Evolutionary conservation across 805 yeast species (phyloP).

Genomic region (Helenozyma baotianmanensis): DNA sequence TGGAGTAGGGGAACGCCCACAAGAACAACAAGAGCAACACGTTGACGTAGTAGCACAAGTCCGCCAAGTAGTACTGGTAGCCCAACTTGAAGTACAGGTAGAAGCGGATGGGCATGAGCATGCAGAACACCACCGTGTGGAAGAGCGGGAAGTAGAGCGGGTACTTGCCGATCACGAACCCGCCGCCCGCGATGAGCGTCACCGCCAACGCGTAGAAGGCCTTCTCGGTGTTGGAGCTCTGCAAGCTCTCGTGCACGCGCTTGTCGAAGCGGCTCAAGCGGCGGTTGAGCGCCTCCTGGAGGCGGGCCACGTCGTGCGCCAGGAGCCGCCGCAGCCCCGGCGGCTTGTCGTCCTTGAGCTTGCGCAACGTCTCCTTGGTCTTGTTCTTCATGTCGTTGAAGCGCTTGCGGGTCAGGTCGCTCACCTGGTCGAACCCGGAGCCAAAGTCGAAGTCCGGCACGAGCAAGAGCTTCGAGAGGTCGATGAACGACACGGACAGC

Average conservation of each 20-base stretch:
- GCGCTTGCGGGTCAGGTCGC: constrained; percentile 32
- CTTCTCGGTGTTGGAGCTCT: constrained; percentile 54
- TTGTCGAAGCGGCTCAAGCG: constrained; percentile 32
- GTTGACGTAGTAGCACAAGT: constrained; percentile 89
- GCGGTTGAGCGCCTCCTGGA: constrained; percentile 29
- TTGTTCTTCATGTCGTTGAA: constrained; percentile 32
- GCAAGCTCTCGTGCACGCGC: constrained; percentile 30
- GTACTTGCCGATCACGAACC: constrained; percentile 69
- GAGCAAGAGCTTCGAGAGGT: constrained; percentile 33
- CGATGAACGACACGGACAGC: constrained; percentile 29
- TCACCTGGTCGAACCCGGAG: constrained; percentile 29
- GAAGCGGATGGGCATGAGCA: constrained; percentile 79
- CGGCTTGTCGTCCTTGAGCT: constrained; percentile 20
- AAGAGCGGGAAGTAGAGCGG: constrained; percentile 75
- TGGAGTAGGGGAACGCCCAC: constrained; percentile 79
- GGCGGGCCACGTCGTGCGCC: constrained; percentile 22
- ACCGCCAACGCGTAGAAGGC: constrained; percentile 73
- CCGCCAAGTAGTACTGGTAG: constrained; percentile 86
- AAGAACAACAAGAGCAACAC: constrained; percentile 60
- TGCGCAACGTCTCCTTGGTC: constrained; percentile 28
- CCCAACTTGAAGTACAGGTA: constrained; percentile 76
- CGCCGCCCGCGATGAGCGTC: constrained; percentile 62
- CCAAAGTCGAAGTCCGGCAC: constrained; percentile 43
- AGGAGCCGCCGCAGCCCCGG: constrained; percentile 4
- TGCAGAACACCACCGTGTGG: constrained; percentile 56